Base-by-base conservation (phyloP, 225 moss, liverwort and hornwort genomes). In the Polytrichum formosum region DNA sequence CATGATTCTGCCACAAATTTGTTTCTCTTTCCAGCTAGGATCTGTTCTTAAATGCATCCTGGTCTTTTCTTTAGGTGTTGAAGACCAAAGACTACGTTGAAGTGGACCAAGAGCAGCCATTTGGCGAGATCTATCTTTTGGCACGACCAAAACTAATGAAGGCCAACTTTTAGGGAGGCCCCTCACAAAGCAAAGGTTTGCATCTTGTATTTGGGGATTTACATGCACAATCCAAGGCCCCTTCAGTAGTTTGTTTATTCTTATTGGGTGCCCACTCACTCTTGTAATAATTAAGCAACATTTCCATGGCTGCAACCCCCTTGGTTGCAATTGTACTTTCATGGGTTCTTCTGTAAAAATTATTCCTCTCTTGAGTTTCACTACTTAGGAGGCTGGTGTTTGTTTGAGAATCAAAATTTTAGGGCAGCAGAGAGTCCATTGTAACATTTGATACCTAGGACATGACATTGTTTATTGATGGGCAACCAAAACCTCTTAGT, bases 41-140 rank as follows among this genome's bases (percentile, higher is more conserved):
- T 35, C 9, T 46, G 46, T 4, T 46, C 46, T 46, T 13, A 16
- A 46, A 4, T 2, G 4, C 46, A 4, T 9, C 46, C 46, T 46
- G 46, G 46, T 46, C 46, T 13, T 46, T 46, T 46, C 46, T 13
- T 73, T 83, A 98, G 97, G 94, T 98, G 16, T 82, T 98, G 84
- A 98, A 90, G 85, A 98, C 97, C 0, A 91, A 94, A 70, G 97
- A 98, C 82, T 98, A 98, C 62, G 74, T 94, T 64, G 90, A 98
- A 71, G 92, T 94, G 64, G 92, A 94, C 37, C 94, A 98, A 82
- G 91, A 82, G 21, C 72, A 66, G 55, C 83, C 97, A 2, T 98
- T 82, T 35, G 73, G 88, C 53, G 94, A 94, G 69, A 63, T 98
- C 66, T 78, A 87, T 61, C 82, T 98, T 46, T 73, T 87, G 75